A percentile compares a stretch with the other conserved stretches of the same genome.
These are phyloP conservation scores for Heteromeles arbutifolia DNA, from an alignment of 306 rosid genomes.

Conservation along the genomic window DNA sequence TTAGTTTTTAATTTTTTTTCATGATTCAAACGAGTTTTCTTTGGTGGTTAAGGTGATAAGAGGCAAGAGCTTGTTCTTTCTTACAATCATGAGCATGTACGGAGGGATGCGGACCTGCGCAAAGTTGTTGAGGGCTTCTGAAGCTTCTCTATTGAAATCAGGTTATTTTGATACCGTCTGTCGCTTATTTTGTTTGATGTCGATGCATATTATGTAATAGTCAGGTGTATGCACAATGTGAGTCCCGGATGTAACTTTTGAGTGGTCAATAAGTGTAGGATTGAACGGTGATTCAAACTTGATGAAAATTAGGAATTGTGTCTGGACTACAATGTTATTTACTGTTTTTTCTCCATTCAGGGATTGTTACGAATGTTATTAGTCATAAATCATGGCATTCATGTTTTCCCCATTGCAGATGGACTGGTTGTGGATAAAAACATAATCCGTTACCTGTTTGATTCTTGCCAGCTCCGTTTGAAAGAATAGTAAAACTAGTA, in stretches of 20 bases:
- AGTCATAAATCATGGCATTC: not conserved
- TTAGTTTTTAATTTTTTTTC: not conserved
- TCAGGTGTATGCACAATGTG: not conserved
- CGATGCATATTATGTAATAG: not conserved
- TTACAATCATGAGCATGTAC: slow-evolving; percentile 3
- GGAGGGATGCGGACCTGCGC: slow-evolving; percentile 22
- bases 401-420: not conserved
- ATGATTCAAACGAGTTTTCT: not conserved
- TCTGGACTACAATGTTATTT: not conserved
- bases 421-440: not conserved
- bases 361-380: not conserved
- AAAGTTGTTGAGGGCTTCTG: slow-evolving; percentile 20
- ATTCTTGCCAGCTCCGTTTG: not conserved
- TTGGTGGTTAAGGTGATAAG: not conserved
- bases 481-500: not conserved
- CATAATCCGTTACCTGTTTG: not conserved
- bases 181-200: not conserved
- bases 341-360: not conserved
- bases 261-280: not conserved
- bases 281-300: not conserved
- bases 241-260: not conserved
- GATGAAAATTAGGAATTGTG: not conserved
- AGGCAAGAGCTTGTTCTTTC: not conserved
- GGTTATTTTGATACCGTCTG: not conserved
- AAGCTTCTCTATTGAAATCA: slow-evolving; percentile 15